Base-by-base conservation (phyloP, 2,329 filamentous ascomycete species). In the Claviceps paspali region DNA sequence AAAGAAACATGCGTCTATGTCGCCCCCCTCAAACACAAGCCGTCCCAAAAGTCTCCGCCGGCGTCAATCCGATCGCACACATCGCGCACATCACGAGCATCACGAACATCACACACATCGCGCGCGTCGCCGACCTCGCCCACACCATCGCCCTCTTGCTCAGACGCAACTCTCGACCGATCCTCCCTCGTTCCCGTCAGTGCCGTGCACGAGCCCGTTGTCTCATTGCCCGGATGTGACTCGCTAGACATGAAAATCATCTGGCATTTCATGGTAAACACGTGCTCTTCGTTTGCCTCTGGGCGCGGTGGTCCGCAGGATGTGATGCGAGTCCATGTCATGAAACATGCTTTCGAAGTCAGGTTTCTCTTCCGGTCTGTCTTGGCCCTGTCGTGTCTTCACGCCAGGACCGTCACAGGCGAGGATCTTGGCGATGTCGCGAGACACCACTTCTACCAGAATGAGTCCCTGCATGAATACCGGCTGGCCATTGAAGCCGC, bases 361-460 rank as follows among this genome's bases (percentile, higher is more conserved):
- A 63, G 61, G 0, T 74, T 73, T 42, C 60, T 74, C 24, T 67
- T 74, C 65, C 57, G 73, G 44, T 64, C 61, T 6, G 43, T 74
- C n/a, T 61, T 73, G 41, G 68, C 60, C 9, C 54, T 73, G 1
- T 61, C 70, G 1, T 61, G 65, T 14, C 52, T 69, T 17, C 67
- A 73, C 43, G 35, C 35, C 28, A 35, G 11, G 17, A 26, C 34
- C 15, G 23, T 19, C 18, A 36, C 28, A 3, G 39, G 39, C 39
- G 32, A 41, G 19, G 35, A 41, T 15, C 10, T 41, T 17, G 36
- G 39, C 17, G 56, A 67, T 7, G 36, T 45, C n/a, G 48, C 52
- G 3, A 60, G 61, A 11, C 54, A 61, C 2, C 46, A 63, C 7
- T 38, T 45, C 6, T 73, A 73, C 47, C 62, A 66, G n/a, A 58